Percentiles rank a stretch among this genome's conserved stretches.
Conservation (phyloP, 176 grass and related monocot species). For the Pontederia paniculata region DNA sequence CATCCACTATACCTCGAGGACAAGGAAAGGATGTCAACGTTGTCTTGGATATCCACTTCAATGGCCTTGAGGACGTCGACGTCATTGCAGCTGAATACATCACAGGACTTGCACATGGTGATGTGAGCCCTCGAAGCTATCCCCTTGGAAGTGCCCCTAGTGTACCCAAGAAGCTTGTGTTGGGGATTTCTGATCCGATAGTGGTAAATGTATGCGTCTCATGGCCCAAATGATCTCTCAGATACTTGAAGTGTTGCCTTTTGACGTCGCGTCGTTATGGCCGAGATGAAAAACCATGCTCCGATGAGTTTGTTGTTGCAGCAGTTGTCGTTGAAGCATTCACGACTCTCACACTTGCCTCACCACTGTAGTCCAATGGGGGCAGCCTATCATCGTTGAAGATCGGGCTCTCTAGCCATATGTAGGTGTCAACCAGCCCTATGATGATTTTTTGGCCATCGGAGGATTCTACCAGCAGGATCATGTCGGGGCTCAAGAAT, state of each 20-base stretch:
- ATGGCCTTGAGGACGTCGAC: neutral
- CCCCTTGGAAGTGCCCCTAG: slow-evolving; percentile 53
- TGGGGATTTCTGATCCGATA: slow-evolving; percentile 42
- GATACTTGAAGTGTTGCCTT: slow-evolving; percentile 55
- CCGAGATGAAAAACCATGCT: slow-evolving; percentile 62
- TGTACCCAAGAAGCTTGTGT: slow-evolving; percentile 62
- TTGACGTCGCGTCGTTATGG: slow-evolving; percentile 53
- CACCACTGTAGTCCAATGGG: slow-evolving; percentile 58
- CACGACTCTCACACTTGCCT: slow-evolving; percentile 54
- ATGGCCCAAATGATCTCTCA: slow-evolving; percentile 82
- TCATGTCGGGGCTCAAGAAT: no score
- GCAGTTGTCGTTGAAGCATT: slow-evolving; percentile 37
- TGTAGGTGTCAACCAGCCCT: slow-evolving; percentile 83
- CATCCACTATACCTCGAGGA: neutral
- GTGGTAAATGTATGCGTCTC: slow-evolving; percentile 79
- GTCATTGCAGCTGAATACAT: fast-evolving
- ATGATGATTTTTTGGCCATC: slow-evolving; percentile 59
- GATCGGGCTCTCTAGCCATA: slow-evolving; percentile 83
- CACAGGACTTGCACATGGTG: slow-evolving; percentile 72
- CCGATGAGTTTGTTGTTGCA: slow-evolving; percentile 85
- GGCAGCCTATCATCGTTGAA: slow-evolving; percentile 67
- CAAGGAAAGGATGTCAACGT: slow-evolving; percentile 29
- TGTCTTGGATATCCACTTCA: slow-evolving; percentile 22
- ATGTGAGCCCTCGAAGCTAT: slow-evolving; percentile 73
- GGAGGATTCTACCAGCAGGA: slow-evolving; percentile 5